Conservation (phyloP, 2,329 filamentous ascomycete genomes). For the Xylariaceae sp. region DNA sequence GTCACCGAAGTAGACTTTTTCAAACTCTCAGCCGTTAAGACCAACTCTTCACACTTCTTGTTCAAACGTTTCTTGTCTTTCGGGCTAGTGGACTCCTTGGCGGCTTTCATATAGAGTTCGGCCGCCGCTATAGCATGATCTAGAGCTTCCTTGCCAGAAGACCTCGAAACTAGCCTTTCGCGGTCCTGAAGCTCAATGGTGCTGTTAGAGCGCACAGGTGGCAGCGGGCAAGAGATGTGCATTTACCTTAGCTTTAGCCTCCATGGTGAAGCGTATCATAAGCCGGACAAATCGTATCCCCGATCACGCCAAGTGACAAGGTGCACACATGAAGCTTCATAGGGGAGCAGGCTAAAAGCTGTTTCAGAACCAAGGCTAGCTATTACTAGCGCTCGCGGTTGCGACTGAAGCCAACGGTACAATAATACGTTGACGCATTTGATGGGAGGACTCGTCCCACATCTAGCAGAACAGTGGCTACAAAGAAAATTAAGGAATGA, state of each 20-base stretch:
- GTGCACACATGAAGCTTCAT: neutral
- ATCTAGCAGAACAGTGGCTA: conserved; percentile 1
- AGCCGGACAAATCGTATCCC: neutral
- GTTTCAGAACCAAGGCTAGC: neutral
- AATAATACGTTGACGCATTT: conserved; percentile 7
- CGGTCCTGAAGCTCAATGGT: conserved; percentile 50
- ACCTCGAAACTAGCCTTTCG: conserved; percentile 53
- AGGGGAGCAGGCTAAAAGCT: neutral
- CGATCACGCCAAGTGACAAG: neutral
- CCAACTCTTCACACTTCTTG: conserved; percentile 70
- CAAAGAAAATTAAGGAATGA: neutral
- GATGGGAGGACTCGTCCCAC: conserved; percentile 9
- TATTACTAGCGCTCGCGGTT: conserved; percentile 1
- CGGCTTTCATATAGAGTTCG: conserved; percentile 81
- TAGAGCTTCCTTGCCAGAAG: conserved; percentile 68
- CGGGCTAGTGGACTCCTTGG: conserved; percentile 64
- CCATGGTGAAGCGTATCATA: conserved; percentile 41
- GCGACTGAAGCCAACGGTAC: conserved; percentile 14
- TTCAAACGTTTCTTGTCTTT: conserved; percentile 70
- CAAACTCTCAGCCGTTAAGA: conserved; percentile 76
- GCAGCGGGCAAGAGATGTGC: conserved; percentile 9
- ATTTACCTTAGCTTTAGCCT: conserved; percentile 53
- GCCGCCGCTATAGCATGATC: conserved; percentile 76
- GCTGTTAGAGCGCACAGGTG: conserved; percentile 4
- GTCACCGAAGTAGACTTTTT: conserved; percentile 53